Conservation (phyloP, 2,329 filamentous ascomycete species). For the Lasiodiplodia hormozganensis region DNA sequence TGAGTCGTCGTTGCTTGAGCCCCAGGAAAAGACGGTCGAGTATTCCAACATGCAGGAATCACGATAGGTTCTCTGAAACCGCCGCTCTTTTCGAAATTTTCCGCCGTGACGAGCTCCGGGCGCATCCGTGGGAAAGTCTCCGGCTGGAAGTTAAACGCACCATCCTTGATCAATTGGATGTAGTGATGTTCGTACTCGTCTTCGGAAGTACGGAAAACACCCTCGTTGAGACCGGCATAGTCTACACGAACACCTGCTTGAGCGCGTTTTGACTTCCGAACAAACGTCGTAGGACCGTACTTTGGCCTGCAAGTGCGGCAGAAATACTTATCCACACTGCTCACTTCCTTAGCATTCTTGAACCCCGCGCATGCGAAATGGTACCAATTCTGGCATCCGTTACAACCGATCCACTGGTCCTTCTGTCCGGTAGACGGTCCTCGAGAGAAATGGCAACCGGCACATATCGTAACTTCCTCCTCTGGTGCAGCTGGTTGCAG, state of each 20-base stretch:
- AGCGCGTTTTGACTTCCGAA: slow-evolving; percentile 70
- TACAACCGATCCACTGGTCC: slow-evolving; percentile 71
- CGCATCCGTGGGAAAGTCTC: slow-evolving; percentile 70
- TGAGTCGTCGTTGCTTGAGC: slow-evolving; percentile 7
- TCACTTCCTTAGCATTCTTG: slow-evolving; percentile 67
- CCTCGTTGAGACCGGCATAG: slow-evolving; percentile 72
- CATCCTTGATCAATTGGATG: slow-evolving; percentile 70
- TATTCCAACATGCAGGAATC: slow-evolving; percentile 68
- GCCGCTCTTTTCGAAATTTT: slow-evolving; percentile 67
- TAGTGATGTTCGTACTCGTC: slow-evolving; percentile 72
- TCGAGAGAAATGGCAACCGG: slow-evolving; percentile 63
- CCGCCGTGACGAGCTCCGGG: slow-evolving; percentile 67
- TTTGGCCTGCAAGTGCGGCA: slow-evolving; percentile 64
- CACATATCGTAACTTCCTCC: slow-evolving; percentile 58
- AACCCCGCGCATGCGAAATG: slow-evolving; percentile 73
- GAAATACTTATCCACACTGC: slow-evolving; percentile 72
- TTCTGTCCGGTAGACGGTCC: slow-evolving; percentile 59
- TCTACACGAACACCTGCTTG: slow-evolving; percentile 67
- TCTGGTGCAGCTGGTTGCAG: slow-evolving; percentile 8
- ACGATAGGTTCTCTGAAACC: slow-evolving; percentile 73
- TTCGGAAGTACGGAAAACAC: slow-evolving; percentile 68
- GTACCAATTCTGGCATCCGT: slow-evolving; percentile 73
- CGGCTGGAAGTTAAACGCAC: slow-evolving; percentile 64
- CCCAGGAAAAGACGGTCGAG: slow-evolving; percentile 51
- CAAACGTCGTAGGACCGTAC: slow-evolving; percentile 69